Conservation (phyloP, 2,329 filamentous ascomycete species). For the Dactylellina leptospora region DNA sequence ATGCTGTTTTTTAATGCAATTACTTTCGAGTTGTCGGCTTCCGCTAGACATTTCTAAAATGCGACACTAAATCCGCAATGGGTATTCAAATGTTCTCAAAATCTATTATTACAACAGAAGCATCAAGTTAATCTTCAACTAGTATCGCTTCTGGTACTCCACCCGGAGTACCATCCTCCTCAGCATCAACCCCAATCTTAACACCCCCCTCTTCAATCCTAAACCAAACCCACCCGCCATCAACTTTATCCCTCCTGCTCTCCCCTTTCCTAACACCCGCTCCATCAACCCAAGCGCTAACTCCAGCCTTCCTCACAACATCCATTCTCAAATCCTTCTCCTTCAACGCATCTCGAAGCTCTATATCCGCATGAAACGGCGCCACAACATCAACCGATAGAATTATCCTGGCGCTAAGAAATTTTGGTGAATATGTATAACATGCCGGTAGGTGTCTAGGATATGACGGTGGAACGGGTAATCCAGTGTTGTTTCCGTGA, state of each 20-base stretch:
- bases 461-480: slow-evolving; percentile 5
- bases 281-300: slow-evolving; percentile 50
- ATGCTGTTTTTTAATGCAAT: too few species aligned
- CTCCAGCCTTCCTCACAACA: slow-evolving; percentile 30
- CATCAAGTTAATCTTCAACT: background rate
- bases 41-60: too few species aligned
- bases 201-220: slow-evolving; percentile 36
- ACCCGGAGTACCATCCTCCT: background rate
- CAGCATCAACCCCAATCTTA: slow-evolving; percentile 29
- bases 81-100: too few species aligned
- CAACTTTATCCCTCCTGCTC: slow-evolving; percentile 2
- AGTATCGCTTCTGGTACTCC: background rate
- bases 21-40: too few species aligned
- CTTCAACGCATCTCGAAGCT: slow-evolving; percentile 23
- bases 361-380: slow-evolving; percentile 43
- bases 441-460: slow-evolving; percentile 40
- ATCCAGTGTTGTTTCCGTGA: background rate
- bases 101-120: background rate
- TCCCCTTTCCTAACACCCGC: slow-evolving; percentile 38
- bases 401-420: slow-evolving; percentile 47
- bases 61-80: too few species aligned
- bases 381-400: slow-evolving; percentile 39
- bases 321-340: slow-evolving; percentile 26
- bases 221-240: slow-evolving; percentile 51
- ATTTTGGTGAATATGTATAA: slow-evolving; percentile 46